Evolutionary conservation across 1,284 basidiomycete genomes (phyloP).

Genomic region (Boletus sp.): DNA sequence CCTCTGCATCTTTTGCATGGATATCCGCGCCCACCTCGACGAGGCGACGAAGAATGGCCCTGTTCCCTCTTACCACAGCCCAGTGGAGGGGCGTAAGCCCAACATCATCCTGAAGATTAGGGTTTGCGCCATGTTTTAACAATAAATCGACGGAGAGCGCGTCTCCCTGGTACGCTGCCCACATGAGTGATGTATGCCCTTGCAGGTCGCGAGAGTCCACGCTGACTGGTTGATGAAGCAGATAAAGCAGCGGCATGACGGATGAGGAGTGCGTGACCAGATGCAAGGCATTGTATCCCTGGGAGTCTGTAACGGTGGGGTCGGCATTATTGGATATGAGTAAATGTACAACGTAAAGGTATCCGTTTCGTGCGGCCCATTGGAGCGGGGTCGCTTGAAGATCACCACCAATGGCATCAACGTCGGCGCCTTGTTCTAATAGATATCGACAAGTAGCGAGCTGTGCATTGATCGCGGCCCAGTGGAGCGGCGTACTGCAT

Average conservation of each 20-base stretch:
- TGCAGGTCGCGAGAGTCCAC: constrained; percentile 87
- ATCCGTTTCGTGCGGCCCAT: constrained; percentile 96
- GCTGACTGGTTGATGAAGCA: constrained; percentile 87
- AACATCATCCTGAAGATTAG: constrained; percentile 71
- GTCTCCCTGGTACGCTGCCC: constrained; percentile 99
- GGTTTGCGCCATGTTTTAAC: constrained; percentile 82
- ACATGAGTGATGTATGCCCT: constrained; percentile 96
- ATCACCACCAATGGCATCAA: constrained; percentile 93
- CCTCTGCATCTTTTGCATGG: constrained; percentile 75
- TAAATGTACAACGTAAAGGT: constrained; percentile 91
- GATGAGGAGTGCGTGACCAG: constrained; percentile 91
- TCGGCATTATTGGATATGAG: constrained; percentile 88
- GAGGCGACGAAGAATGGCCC: constrained; percentile 79
- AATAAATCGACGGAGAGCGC: constrained; percentile 91
- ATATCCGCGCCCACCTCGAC: constrained; percentile 85
- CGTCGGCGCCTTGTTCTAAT: constrained; percentile 90
- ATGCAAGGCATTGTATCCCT: constrained; percentile 96
- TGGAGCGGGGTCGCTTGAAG: constrained; percentile 95
- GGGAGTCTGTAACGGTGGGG: constrained; percentile 85
- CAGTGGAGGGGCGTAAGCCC: constrained; percentile 94
- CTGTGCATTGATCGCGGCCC: constrained; percentile 95
- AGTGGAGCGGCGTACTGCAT: constrained; percentile 79
- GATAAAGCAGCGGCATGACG: constrained; percentile 91
- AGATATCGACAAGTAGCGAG: constrained; percentile 75
- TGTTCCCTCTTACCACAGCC: constrained; percentile 96